A percentile compares a stretch with the other conserved stretches of the same genome.
phyloP scores from a whole-genome alignment of 768 basidiomycete species.

The Rossbeevera mucosa region DNA sequence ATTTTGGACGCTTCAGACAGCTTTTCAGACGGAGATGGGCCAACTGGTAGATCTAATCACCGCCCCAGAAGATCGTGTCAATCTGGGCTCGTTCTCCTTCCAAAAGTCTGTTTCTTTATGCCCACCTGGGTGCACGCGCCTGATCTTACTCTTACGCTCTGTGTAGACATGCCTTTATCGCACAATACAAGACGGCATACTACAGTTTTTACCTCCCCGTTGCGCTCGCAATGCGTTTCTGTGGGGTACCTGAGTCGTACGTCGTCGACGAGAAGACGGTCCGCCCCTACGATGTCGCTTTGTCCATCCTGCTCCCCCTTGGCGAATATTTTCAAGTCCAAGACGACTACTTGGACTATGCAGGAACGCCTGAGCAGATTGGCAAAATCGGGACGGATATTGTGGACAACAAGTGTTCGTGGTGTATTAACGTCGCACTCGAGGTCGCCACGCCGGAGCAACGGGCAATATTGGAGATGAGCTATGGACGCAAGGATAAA shows the following conservation, averaged over 20 bases:
- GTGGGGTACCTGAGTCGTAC: conserved; percentile 25
- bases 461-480: conserved; percentile 53
- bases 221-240: conserved; percentile 1
- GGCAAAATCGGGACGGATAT: conserved; percentile 99
- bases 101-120: background rate
- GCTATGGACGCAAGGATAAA: conserved; percentile 57
- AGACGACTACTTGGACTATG: conserved; percentile 95
- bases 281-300: background rate
- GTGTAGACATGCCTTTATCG: background rate
- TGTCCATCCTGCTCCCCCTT: conserved; percentile 1
- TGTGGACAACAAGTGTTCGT: conserved; percentile 97
- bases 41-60: conserved; percentile 1
- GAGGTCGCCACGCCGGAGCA: conserved; percentile 50
- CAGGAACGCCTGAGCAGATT: conserved; percentile 85
- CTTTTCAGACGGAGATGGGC: conserved; percentile 2
- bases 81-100: conserved; percentile 2
- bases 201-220: conserved; percentile 38
- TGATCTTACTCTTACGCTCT: background rate
- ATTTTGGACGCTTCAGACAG: background rate
- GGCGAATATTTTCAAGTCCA: conserved; percentile 4
- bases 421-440: conserved; percentile 93
- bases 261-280: conserved; percentile 33
- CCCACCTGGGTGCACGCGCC: background rate
- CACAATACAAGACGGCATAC: conserved; percentile 45
- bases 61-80: background rate